A percentile compares a stretch with the other conserved stretches of the same genome.
These are phyloP conservation scores for Dictyostelium brefeldianum DNA, from an alignment of 78 protist genomes.

Conservation along the genomic window DNA sequence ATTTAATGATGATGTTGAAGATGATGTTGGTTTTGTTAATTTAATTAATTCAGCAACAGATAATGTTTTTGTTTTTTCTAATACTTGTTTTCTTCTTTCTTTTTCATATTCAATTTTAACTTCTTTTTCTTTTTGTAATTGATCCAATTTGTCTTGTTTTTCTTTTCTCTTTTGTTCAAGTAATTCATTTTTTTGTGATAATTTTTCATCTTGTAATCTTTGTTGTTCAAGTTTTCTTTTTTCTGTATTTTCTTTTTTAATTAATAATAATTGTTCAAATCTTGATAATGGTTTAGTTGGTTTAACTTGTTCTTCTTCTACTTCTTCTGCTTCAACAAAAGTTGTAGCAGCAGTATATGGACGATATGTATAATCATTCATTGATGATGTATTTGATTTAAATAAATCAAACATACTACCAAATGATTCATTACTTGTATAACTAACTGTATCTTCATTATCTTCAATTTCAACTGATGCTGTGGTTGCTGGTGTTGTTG, in stretches of 20 bases:
- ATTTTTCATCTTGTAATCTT: not conserved
- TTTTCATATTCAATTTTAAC: conserved; percentile 8
- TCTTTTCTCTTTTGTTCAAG: conserved; percentile 36
- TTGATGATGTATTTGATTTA: not conserved
- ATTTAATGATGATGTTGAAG: not conserved
- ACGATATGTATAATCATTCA: no score
- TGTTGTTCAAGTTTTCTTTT: not conserved
- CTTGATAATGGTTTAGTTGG: not conserved
- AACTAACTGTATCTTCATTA: no score
- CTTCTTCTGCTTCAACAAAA: not conserved
- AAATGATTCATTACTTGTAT: no score
- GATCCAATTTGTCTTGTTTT: conserved; percentile 30
- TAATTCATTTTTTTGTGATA: not conserved
- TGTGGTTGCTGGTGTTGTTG: not conserved
- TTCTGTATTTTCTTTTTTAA: not conserved
- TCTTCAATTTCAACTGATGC: not conserved
- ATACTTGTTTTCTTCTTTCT: conserved; percentile 35
- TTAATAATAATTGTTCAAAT: not conserved
- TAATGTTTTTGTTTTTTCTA: conserved; percentile 14
- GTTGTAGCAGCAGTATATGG: not conserved
- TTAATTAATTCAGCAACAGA: not conserved
- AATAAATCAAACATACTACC: not conserved
- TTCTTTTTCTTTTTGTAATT: conserved; percentile 27
- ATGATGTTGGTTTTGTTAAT: conserved; percentile 1
- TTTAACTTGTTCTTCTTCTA: no score